Percentiles rank a stretch among this genome's conserved stretches.
phyloP scores from a whole-genome alignment of 192 early-diverging fungal genomes.

The Backusella parvicylindrica region DNA sequence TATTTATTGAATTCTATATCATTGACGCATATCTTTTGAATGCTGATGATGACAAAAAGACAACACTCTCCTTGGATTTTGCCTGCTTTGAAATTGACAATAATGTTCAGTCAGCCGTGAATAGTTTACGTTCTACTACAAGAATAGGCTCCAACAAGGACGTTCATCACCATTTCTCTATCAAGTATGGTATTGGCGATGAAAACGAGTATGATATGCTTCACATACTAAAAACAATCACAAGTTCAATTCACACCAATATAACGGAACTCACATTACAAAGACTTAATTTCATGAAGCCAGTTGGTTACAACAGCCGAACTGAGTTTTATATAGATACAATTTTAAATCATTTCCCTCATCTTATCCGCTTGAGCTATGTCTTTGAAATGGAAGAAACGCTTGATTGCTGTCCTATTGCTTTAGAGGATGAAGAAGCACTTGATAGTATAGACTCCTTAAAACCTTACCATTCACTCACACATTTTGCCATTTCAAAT shows the following conservation, averaged over 20 bases:
- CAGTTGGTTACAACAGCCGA: not conserved
- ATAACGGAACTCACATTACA: not conserved
- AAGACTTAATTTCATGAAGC: not conserved
- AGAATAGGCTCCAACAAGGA: not conserved
- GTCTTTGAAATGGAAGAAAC: not conserved
- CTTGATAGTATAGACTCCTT: not conserved
- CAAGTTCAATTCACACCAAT: not conserved
- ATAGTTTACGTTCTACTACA: not conserved
- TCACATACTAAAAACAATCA: not conserved
- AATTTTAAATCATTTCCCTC: not conserved
- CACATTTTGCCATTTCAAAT: not conserved
- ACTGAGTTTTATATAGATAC: not conserved
- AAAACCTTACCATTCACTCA: not conserved
- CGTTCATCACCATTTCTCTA: not conserved
- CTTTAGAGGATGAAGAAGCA: not conserved
- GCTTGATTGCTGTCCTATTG: not conserved
- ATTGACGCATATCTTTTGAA: not conserved
- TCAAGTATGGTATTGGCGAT: not conserved
- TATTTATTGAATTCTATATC: not conserved
- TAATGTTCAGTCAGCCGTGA: not conserved
- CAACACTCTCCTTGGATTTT: not conserved
- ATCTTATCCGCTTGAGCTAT: not conserved
- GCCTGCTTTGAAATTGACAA: constrained; percentile 1
- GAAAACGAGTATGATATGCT: not conserved
- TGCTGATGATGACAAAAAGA: not conserved